A percentile compares a stretch with the other conserved stretches of the same genome.
These are phyloP conservation scores for Rickenella mellea DNA, from an alignment of 768 basidiomycete species.

Conservation along the genomic window DNA sequence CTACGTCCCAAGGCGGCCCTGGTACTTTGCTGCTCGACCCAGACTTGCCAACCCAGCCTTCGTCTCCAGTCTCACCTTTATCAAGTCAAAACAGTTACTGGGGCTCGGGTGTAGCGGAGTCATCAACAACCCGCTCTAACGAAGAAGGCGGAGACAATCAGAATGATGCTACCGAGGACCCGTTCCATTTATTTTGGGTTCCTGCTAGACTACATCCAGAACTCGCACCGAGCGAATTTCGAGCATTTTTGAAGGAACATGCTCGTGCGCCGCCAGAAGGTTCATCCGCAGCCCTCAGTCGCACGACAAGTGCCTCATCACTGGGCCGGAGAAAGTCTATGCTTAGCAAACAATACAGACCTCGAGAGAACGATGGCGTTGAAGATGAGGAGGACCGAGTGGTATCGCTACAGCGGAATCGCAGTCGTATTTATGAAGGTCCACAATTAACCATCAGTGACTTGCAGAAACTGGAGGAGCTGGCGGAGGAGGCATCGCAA, in stretches of 20 bases:
- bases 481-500: constrained; percentile 82
- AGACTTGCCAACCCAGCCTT: constrained; percentile 73
- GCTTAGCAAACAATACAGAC: constrained; percentile 90
- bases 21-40: constrained; percentile 83
- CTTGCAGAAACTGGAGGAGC: constrained; percentile 86
- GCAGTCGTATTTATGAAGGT: constrained; percentile 58
- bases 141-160: constrained; percentile 24
- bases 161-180: constrained; percentile 51
- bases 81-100: constrained; percentile 21
- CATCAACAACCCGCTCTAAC: constrained; percentile 32
- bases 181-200: constrained; percentile 95
- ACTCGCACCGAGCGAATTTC: constrained; percentile 93
- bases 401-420: constrained; percentile 59
- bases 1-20: constrained; percentile 61
- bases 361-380: constrained; percentile 64
- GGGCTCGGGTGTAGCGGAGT: constrained; percentile 28
- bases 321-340: constrained; percentile 87
- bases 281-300: constrained; percentile 25
- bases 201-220: constrained; percentile 95
- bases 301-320: constrained; percentile 35
- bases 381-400: constrained; percentile 56
- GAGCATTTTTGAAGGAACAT: constrained; percentile 91
- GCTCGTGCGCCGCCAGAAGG: constrained; percentile 39
- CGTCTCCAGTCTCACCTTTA: constrained; percentile 47
- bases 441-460: constrained; percentile 90